phyloP scores from a whole-genome alignment of 352 stramenopile genomes.

The Phytopythium mirpurense region DNA sequence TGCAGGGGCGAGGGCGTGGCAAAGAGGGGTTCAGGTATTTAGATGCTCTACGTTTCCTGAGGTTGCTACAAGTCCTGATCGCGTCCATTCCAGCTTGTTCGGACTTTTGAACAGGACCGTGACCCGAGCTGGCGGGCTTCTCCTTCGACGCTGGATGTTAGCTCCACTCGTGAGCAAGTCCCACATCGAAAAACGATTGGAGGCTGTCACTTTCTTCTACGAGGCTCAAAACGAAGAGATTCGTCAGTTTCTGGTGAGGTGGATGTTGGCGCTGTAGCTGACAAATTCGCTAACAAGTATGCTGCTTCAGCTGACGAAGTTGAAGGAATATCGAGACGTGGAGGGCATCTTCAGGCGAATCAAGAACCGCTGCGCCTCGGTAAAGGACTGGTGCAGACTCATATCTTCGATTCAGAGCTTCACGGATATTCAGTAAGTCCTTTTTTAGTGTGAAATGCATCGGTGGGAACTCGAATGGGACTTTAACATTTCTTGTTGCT shows the following conservation, averaged over 20 bases:
- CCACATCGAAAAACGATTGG: constrained; percentile 50
- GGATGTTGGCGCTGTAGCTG: not conserved
- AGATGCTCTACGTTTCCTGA: not conserved
- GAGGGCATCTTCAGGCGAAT: constrained; percentile 56
- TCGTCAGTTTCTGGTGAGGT: constrained; percentile 46
- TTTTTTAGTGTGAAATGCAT: not conserved
- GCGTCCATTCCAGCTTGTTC: constrained; percentile 42
- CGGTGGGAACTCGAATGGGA: not conserved
- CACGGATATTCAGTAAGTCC: constrained; percentile 45
- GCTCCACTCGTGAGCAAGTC: constrained; percentile 44
- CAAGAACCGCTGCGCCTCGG: constrained; percentile 54
- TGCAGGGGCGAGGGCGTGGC: constrained; percentile 52
- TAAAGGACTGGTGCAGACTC: constrained; percentile 63
- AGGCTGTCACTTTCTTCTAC: constrained; percentile 55
- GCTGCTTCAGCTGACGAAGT: constrained; percentile 34
- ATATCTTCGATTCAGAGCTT: constrained; percentile 55
- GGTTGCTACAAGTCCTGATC: not conserved
- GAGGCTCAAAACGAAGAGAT: constrained; percentile 48
- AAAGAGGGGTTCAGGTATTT: constrained; percentile 83
- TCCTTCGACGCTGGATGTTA: constrained; percentile 79
- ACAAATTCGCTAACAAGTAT: constrained; percentile 4
- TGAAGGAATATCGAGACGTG: constrained; percentile 66
- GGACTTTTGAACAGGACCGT: constrained; percentile 75
- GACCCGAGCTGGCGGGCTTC: constrained; percentile 52
- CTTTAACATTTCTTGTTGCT: not conserved